Evolutionary conservation across 352 stramenopile species (phyloP).

Genomic region (Pythium phragmitis): DNA sequence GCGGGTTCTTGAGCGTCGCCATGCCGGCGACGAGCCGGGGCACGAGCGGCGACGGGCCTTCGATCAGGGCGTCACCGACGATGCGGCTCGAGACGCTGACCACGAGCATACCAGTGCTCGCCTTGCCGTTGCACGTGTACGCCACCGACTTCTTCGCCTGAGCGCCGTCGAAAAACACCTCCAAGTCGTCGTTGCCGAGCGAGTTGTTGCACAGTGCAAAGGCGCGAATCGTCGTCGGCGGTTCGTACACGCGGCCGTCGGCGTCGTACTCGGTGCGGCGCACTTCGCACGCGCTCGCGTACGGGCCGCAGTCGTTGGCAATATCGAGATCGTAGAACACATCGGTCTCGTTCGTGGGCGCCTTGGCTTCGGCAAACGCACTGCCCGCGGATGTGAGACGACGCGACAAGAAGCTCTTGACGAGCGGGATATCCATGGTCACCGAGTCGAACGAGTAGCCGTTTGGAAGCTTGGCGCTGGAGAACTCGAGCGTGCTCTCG

Average conservation of each 20-base stretch:
- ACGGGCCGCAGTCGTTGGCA: conserved; percentile 19
- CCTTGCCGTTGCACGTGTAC: conserved; percentile 22
- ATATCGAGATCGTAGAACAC: conserved; percentile 26
- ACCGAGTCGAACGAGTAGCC: conserved; percentile 18
- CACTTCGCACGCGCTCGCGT: conserved; percentile 15
- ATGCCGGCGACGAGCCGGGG: conserved; percentile 12
- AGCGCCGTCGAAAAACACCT: conserved; percentile 14
- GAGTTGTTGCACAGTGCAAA: conserved; percentile 21
- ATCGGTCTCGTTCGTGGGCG: conserved; percentile 10
- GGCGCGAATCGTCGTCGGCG: conserved; percentile 12
- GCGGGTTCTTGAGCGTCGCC: conserved; percentile 37
- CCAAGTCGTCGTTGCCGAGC: conserved; percentile 12
- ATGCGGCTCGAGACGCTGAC: conserved; percentile 45
- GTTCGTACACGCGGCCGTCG: conserved; percentile 9
- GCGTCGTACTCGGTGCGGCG: conserved; percentile 18
- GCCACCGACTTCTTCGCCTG: conserved; percentile 26
- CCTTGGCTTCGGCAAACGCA: conserved; percentile 6
- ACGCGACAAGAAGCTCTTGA: conserved; percentile 10
- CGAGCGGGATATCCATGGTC: conserved; percentile 18
- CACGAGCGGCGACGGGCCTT: conserved; percentile 9
- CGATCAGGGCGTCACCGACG: conserved; percentile 34
- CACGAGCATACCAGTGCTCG: conserved; percentile 35
- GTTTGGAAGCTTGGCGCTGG: conserved; percentile 7
- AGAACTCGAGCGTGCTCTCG: conserved; percentile 18
- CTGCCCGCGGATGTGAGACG: conserved; percentile 1